Percentiles rank a stretch among this genome's conserved stretches.
Conservation (phyloP, 2,329 filamentous ascomycete genomes). For the Xylaria sp. region DNA sequence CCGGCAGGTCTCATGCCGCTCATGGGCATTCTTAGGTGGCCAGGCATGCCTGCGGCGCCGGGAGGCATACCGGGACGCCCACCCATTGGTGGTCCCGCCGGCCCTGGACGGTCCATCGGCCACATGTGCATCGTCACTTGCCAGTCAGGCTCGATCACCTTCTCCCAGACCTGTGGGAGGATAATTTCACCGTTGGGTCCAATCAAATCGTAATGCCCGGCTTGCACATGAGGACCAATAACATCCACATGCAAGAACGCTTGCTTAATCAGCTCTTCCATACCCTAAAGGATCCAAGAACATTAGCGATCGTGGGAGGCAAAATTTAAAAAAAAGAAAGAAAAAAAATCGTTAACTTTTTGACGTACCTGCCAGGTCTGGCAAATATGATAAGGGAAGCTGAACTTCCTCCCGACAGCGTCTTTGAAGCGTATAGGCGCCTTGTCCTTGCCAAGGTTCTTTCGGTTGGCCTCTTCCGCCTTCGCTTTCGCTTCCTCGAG, state of each 20-base stretch:
- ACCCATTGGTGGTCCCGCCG: slow-evolving; percentile 30
- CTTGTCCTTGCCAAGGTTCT: slow-evolving; percentile 68
- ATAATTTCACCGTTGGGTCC: slow-evolving; percentile 86
- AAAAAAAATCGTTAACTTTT: not conserved
- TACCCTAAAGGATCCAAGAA: slow-evolving; percentile 67
- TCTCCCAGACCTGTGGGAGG: slow-evolving; percentile 83
- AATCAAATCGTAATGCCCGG: slow-evolving; percentile 82
- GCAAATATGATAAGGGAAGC: slow-evolving; percentile 87
- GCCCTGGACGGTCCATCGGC: slow-evolving; percentile 57
- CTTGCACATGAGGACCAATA: slow-evolving; percentile 78
- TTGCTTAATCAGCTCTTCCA: slow-evolving; percentile 87
- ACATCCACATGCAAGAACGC: slow-evolving; percentile 82
- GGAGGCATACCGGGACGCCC: slow-evolving; percentile 23
- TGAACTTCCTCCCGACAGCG: slow-evolving; percentile 89
- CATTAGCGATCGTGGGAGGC: slow-evolving; percentile 5
- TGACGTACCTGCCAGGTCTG: slow-evolving; percentile 81
- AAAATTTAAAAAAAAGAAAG: not conserved
- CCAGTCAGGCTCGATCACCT: slow-evolving; percentile 82
- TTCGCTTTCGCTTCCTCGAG: slow-evolving; percentile 59
- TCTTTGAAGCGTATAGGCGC: slow-evolving; percentile 90
- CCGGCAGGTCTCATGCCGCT: slow-evolving; percentile 10
- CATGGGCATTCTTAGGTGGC: slow-evolving; percentile 17
- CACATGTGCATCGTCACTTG: slow-evolving; percentile 74
- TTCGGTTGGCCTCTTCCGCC: slow-evolving; percentile 56
- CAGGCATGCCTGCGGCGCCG: slow-evolving; percentile 8